Evolutionary conservation across 2,329 filamentous ascomycete genomes (phyloP).

Genomic region (Colletotrichum costaricense): DNA sequence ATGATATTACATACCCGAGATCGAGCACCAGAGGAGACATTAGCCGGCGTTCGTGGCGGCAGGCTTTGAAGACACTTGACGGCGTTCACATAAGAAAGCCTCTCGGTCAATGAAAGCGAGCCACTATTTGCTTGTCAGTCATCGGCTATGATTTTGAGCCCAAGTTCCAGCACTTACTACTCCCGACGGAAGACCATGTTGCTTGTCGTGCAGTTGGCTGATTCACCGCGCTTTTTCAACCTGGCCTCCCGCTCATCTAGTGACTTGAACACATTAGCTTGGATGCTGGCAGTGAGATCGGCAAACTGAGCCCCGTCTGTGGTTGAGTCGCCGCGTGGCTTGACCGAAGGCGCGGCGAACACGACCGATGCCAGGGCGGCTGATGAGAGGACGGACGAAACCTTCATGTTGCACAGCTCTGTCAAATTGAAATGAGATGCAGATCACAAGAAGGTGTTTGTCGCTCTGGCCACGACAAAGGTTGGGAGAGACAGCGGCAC

Average conservation of each 20-base stretch:
- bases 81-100: slow-evolving; percentile 55
- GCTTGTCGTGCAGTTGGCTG: slow-evolving; percentile 39
- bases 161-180: slow-evolving; percentile 40
- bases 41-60: slow-evolving; percentile 48
- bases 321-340: slow-evolving; percentile 24
- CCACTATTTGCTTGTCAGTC: slow-evolving; percentile 36
- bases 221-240: slow-evolving; percentile 37
- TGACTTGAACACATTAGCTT: slow-evolving; percentile 33
- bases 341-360: slow-evolving; percentile 31
- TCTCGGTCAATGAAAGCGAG: slow-evolving; percentile 45
- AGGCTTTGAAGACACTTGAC: slow-evolving; percentile 56
- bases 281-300: slow-evolving; percentile 38
- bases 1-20: slow-evolving; percentile 47
- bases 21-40: slow-evolving; percentile 53
- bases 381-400: slow-evolving; percentile 33
- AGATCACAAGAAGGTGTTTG: not conserved
- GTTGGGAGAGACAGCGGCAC: not conserved
- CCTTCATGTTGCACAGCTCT: slow-evolving; percentile 15
- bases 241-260: slow-evolving; percentile 37
- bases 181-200: slow-evolving; percentile 43
- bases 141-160: not conserved
- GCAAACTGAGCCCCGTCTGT: slow-evolving; percentile 32
- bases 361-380: slow-evolving; percentile 31
- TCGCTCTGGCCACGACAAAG: not conserved
- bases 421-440: not conserved